These are phyloP conservation scores for Saccharomycopsis synnaedendra DNA, from an alignment of 805 yeast genomes.

Conservation along the genomic window DNA sequence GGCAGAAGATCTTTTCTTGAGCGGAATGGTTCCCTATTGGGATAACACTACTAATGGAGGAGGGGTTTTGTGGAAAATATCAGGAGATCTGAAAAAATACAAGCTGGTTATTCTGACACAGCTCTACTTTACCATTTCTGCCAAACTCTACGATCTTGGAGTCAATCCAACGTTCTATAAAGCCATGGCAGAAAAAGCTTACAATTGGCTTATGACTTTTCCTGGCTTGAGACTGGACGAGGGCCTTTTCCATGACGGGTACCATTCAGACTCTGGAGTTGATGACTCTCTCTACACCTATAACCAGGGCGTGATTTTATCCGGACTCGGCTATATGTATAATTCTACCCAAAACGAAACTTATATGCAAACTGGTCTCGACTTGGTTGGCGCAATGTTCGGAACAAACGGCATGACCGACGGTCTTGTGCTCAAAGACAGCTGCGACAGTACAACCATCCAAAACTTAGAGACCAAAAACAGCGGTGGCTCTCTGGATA, in stretches of 20 bases:
- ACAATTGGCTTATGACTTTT: background rate
- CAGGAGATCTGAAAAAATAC: too few species aligned
- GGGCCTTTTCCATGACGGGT: slow-evolving; percentile 2
- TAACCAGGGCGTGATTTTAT: background rate
- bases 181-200: background rate
- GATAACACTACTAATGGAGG: too few species aligned
- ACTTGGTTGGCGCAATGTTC: background rate
- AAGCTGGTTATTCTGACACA: too few species aligned
- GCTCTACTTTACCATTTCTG: too few species aligned
- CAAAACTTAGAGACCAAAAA: background rate
- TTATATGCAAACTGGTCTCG: background rate
- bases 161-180: background rate
- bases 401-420: background rate
- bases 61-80: too few species aligned
- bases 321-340: background rate
- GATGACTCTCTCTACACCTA: background rate
- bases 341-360: background rate
- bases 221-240: background rate
- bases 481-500: background rate
- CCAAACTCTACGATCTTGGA: too few species aligned
- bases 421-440: background rate
- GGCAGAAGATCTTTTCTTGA: too few species aligned
- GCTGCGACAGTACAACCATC: background rate
- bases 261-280: background rate
- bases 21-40: too few species aligned